A percentile compares a stretch with the other conserved stretches of the same genome.
These are phyloP conservation scores for Salix viminalis DNA, from an alignment of 345 rosid genomes.

Conservation along the genomic window DNA sequence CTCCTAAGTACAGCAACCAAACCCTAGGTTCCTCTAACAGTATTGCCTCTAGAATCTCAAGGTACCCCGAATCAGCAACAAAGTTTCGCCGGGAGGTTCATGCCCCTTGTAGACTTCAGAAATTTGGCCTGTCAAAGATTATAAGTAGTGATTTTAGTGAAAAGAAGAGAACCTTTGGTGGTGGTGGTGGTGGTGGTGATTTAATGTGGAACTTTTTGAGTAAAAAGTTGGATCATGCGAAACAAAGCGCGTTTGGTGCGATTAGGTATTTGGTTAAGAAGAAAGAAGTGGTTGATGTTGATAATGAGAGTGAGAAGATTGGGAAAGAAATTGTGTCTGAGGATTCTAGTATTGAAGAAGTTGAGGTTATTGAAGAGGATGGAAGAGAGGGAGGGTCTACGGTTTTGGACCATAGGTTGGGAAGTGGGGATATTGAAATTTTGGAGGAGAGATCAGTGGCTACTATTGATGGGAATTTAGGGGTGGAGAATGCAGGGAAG, in stretches of 20 bases:
- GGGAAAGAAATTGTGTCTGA: constrained; percentile 33
- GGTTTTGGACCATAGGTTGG: constrained; percentile 15
- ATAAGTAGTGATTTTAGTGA: constrained; percentile 18
- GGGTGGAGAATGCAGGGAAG: constrained; percentile 41
- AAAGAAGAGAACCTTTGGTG: constrained; percentile 4
- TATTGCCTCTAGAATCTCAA: constrained; percentile 49
- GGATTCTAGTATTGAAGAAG: constrained; percentile 55
- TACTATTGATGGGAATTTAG: constrained; percentile 36
- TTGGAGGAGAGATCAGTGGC: constrained; percentile 41
- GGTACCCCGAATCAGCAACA: constrained; percentile 58
- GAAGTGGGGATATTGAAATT: constrained; percentile 19
- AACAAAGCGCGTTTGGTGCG: constrained; percentile 37
- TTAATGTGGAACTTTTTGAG: constrained; percentile 38
- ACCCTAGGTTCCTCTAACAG: constrained; percentile 34
- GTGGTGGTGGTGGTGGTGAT: neutral
- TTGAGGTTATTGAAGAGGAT: constrained; percentile 37
- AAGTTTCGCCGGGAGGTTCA: constrained; percentile 58
- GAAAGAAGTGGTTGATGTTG: constrained; percentile 45
- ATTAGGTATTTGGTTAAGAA: constrained; percentile 34
- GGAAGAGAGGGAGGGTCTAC: constrained; percentile 24
- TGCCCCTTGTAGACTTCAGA: constrained; percentile 66
- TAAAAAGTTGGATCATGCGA: constrained; percentile 31
- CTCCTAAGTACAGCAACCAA: constrained; percentile 19
- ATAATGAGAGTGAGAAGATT: constrained; percentile 26
- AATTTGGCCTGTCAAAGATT: constrained; percentile 39